Conservation (phyloP, 2,329 filamentous ascomycete species). For the Aspergillus amoenus region DNA sequence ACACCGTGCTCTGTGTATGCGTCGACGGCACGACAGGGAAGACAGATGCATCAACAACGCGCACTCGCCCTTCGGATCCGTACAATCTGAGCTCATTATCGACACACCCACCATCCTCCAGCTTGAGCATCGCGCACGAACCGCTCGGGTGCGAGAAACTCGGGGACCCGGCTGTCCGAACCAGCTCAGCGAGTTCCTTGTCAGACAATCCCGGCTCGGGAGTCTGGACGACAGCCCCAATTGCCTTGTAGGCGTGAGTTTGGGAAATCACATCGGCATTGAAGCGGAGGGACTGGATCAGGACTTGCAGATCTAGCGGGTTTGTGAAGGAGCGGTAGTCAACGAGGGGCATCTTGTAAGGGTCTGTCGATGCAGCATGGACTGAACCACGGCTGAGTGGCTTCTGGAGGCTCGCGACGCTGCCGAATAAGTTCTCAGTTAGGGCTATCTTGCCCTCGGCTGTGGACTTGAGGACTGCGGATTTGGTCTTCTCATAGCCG, state of each 20-base stretch:
- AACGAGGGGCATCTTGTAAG: not conserved
- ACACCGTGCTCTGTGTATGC: slow-evolving; percentile 3
- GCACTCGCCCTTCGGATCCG: not conserved
- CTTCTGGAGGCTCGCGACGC: slow-evolving; percentile 2
- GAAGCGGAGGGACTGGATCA: slow-evolving; percentile 1
- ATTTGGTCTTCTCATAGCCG: no score
- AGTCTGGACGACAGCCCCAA: not conserved
- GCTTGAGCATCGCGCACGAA: slow-evolving; percentile 1
- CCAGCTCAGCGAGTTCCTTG: not conserved
- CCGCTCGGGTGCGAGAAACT: slow-evolving; percentile 6
- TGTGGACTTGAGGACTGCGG: not conserved
- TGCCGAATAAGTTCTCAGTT: slow-evolving; percentile 3
- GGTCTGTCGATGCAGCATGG: not conserved
- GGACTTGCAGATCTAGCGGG: not conserved
- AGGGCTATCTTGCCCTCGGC: not conserved
- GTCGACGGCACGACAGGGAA: slow-evolving; percentile 2
- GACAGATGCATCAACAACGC: slow-evolving; percentile 2
- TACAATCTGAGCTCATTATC: slow-evolving; percentile 1
- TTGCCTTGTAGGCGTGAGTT: not conserved
- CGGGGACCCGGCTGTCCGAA: not conserved
- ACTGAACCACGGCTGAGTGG: not conserved
- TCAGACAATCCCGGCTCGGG: not conserved
- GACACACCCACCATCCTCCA: slow-evolving; percentile 3
- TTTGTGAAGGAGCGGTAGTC: slow-evolving; percentile 5
- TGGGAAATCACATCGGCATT: not conserved